Percentiles rank a stretch among this genome's conserved stretches.
These are phyloP conservation scores for Prunus persica DNA, from an alignment of 306 rosid species.

Conservation along the genomic window Prunus_persica_NCBIv2 NC_034016.1:21914001-21914500, in stretches of 20 bases:
- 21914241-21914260: constrained; percentile 50
- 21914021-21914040: constrained; percentile 8
- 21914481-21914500: too few species aligned
- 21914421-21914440: not conserved
- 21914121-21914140: constrained; percentile 26
- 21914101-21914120: constrained; percentile 30
- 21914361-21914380: not conserved
- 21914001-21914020: constrained; percentile 22
- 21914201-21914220: constrained; percentile 29
- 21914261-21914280: constrained; percentile 57
- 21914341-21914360: not conserved
- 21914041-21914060: constrained; percentile 13
- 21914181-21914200: constrained; percentile 2
- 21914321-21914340: not conserved
- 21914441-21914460: not conserved
- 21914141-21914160: constrained; percentile 17
- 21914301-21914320: not conserved
- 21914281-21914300: constrained; percentile 32
- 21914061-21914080: constrained; percentile 23
- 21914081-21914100: constrained; percentile 18
- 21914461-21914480: not conserved
- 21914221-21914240: constrained; percentile 25
- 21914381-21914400: not conserved
- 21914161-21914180: constrained; percentile 1
- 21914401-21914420: not conserved